Percentiles rank a stretch among this genome's conserved stretches.
phyloP scores from a whole-genome alignment of 1,284 basidiomycete species.

The Taiwanofungus camphoratus region DNA sequence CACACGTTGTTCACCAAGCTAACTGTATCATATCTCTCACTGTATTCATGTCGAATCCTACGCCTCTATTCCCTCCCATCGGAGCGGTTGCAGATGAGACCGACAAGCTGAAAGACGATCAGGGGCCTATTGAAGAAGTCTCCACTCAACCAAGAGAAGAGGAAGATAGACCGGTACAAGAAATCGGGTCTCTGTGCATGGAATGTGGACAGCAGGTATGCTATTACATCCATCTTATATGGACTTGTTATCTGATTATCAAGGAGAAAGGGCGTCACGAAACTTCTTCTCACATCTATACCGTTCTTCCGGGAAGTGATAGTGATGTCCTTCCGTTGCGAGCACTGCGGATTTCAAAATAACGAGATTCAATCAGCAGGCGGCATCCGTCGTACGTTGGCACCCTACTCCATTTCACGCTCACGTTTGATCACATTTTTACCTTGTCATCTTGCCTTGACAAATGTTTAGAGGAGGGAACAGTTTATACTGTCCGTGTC shows the following conservation, averaged over 20 bases:
- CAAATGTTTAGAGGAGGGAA: conserved; percentile 50
- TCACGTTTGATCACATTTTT: neutral
- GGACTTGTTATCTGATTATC: conserved; percentile 19
- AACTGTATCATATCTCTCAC: neutral
- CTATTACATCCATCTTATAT: conserved; percentile 3
- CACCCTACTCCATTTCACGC: neutral
- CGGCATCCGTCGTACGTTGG: conserved; percentile 69
- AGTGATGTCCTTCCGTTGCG: conserved; percentile 94
- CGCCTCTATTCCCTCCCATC: conserved; percentile 42
- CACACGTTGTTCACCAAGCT: neutral
- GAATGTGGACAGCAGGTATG: conserved; percentile 83
- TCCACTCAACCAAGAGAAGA: conserved; percentile 34
- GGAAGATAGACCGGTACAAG: conserved; percentile 63
- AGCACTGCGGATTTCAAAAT: conserved; percentile 87
- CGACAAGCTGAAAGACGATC: conserved; percentile 20
- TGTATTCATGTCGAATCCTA: conserved; percentile 13
- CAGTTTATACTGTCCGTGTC: conserved; percentile 78
- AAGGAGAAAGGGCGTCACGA: conserved; percentile 70
- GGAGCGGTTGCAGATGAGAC: conserved; percentile 39
- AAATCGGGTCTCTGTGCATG: conserved; percentile 94
- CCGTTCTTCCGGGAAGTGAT: conserved; percentile 97
- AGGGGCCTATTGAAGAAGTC: neutral
- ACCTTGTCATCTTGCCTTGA: neutral
- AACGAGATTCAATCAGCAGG: conserved; percentile 96
- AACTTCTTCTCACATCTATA: conserved; percentile 90